Percentiles rank a stretch among this genome's conserved stretches.
Evolutionary conservation across 139 green algal genomes (phyloP).

Genomic region (Chlamydomonas incerta): DNA sequence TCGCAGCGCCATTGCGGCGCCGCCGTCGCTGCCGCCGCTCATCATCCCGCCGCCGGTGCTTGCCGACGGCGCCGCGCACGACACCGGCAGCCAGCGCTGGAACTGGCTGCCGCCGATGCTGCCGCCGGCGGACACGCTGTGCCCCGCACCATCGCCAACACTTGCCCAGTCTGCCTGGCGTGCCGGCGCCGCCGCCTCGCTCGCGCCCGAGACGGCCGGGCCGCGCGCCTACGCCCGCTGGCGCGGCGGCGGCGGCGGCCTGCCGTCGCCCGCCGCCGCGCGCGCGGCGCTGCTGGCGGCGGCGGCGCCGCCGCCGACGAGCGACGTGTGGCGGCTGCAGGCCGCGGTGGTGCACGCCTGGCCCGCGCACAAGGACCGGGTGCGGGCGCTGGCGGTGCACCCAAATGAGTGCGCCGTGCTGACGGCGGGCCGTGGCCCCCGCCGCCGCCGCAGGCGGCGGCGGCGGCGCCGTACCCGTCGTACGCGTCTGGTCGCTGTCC

Average conservation of each 20-base stretch:
- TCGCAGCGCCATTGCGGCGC: background rate
- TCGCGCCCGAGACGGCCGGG: background rate
- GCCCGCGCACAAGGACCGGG: conserved; percentile 20
- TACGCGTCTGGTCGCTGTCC: conserved; percentile 7
- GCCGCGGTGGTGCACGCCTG: conserved; percentile 21
- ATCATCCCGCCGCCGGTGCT: conserved; percentile 21
- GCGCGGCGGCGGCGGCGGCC: background rate
- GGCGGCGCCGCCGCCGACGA: background rate
- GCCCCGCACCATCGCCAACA: background rate
- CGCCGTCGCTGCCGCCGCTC: background rate
- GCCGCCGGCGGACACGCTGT: background rate
- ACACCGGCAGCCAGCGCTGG: conserved; percentile 22
- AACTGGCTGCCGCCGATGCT: conserved; percentile 9
- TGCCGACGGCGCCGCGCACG: background rate
- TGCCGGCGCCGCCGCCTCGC: background rate
- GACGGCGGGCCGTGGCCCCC: conserved; percentile 11
- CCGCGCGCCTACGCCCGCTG: background rate
- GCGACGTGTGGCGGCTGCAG: conserved; percentile 20
- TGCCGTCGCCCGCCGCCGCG: background rate
- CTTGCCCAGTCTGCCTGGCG: background rate
- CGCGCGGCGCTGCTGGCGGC: background rate
- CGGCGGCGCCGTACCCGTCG: background rate
- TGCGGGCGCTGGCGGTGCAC: background rate
- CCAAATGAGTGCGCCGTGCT: conserved; percentile 7
- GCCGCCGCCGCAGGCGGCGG: background rate